Percentiles rank a stretch among this genome's conserved stretches.
These are phyloP conservation scores for Aspergillus indologenus DNA, from an alignment of 495 filamentous ascomycete genomes.

Conservation along the genomic window DNA sequence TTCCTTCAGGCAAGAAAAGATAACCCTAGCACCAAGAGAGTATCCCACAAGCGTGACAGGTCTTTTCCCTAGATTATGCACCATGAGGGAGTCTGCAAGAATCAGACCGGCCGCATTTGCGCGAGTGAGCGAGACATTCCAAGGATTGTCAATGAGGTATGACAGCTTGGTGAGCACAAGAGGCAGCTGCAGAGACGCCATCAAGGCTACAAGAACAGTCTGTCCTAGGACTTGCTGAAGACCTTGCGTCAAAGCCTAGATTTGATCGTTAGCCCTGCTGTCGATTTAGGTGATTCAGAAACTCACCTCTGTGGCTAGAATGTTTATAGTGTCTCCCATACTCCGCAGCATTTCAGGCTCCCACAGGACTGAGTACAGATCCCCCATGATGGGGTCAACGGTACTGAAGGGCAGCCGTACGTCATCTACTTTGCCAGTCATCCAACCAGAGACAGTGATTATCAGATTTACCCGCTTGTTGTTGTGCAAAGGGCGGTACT, in stretches of 20 bases:
- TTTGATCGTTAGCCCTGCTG: constrained; percentile 12
- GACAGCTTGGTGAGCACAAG: constrained; percentile 91
- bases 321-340: constrained; percentile 98
- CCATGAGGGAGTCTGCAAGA: constrained; percentile 89
- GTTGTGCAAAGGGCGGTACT: constrained; percentile 94
- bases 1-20: constrained; percentile 88
- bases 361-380: constrained; percentile 96
- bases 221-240: constrained; percentile 92
- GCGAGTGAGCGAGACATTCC: constrained; percentile 89
- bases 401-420: constrained; percentile 93
- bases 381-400: constrained; percentile 95
- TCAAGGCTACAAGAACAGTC: constrained; percentile 82
- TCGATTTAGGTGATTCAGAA: neutral
- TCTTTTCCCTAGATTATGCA: constrained; percentile 84
- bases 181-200: constrained; percentile 91
- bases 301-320: constrained; percentile 91
- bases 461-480: constrained; percentile 97
- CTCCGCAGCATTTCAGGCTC: constrained; percentile 96
- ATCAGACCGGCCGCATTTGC: constrained; percentile 89
- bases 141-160: constrained; percentile 97
- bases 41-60: constrained; percentile 97
- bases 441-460: constrained; percentile 94
- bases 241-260: constrained; percentile 86
- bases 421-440: constrained; percentile 97
- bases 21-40: constrained; percentile 87